Base-by-base conservation (phyloP, 495 filamentous ascomycete genomes). In the Talaromyces adpressus region DNA sequence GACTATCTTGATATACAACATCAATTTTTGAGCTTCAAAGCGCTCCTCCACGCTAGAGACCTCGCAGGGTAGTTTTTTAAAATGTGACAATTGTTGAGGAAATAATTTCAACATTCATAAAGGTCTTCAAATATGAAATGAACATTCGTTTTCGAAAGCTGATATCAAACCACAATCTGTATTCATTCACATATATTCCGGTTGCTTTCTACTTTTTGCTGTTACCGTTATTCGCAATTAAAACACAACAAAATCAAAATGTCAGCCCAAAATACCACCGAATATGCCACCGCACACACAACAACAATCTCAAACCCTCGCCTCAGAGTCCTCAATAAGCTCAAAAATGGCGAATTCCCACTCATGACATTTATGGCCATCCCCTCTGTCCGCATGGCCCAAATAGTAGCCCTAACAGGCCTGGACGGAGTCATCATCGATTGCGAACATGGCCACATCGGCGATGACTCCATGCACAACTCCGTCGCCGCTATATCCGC, bases 391-490 rank as follows among this genome's bases (percentile, higher is more conserved):
- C 73, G 74, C 20, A 66, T 65, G 51, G 74, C 74, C 63, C 74
- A 75, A 57, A 71, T 78, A 23, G 68, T 78, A 16, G 65, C 76
- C 2, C 62, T 73, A 57, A 79, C 76, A 4, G 76, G 76, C 2
- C 54, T 76, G 4, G 76, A 79, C 61, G 71, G 69, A 29, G 72
- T 75, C 54, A 70, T 75, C 66, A 73, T 73, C 25, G 71, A 73
- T 45, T 66, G 62, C 20, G 71, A 71, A 39, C 69, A 73, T 34
- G 71, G 71, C 16, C 53, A 68, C 66, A 66, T 73, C 30, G 67
- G 66, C 81, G 89, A 93, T 74, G 84, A 83, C 41, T 81, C 84
- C 12, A 94, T 94, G 91, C 91, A 94, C 69, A 90, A 92, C 64
- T 85, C 89, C 3, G 90, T 93, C 32, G 86, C 89, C 25, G 85